These are phyloP conservation scores for Withania somnifera DNA, from an alignment of 305 asterid genomes.

Conservation along the genomic window DNA sequence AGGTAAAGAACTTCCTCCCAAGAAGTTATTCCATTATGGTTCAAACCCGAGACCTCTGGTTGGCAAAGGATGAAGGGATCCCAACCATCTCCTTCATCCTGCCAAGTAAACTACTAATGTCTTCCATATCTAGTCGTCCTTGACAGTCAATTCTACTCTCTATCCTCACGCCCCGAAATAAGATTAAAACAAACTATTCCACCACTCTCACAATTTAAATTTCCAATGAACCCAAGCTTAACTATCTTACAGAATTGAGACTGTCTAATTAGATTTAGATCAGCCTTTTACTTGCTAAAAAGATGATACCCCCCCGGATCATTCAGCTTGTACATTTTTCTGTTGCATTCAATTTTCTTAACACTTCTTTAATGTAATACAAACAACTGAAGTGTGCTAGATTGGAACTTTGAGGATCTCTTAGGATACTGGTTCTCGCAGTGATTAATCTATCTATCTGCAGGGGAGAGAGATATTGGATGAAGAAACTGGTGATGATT, in stretches of 20 bases:
- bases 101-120: not conserved
- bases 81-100: not conserved
- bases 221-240: not conserved
- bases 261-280: not conserved
- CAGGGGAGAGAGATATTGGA: constrained; percentile 46
- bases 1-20: not conserved
- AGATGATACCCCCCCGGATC: not conserved
- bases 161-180: not conserved
- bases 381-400: not conserved
- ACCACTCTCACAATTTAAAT: not conserved
- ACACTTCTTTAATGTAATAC: not conserved
- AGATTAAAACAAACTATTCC: not conserved
- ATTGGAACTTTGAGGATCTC: not conserved
- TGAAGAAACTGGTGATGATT: constrained; percentile 33
- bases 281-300: not conserved
- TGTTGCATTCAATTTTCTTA: not conserved
- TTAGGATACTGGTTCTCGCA: not conserved
- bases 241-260: not conserved
- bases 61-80: not conserved
- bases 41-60: not conserved
- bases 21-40: not conserved
- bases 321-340: not conserved
- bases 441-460: not conserved
- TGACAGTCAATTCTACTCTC: not conserved
- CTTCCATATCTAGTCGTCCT: not conserved